Evolutionary conservation across 225 moss, liverwort and hornwort species (phyloP).

Genomic region (Bryum argenteum): DNA sequence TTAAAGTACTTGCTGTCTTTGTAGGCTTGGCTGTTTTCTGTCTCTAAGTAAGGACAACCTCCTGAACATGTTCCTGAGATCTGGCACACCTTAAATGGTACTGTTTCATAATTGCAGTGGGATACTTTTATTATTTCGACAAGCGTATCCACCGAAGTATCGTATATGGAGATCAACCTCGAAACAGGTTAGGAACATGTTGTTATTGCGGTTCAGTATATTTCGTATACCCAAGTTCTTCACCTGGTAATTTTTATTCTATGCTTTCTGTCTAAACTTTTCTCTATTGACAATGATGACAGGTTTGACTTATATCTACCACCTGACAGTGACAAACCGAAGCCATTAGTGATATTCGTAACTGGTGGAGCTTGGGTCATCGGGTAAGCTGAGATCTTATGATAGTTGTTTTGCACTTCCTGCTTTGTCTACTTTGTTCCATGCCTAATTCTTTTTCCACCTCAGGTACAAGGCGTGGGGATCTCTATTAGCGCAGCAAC

Average conservation of each 20-base stretch:
- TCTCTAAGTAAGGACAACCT: not conserved
- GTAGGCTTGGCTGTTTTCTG: not conserved
- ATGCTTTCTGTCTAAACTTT: slow-evolving; percentile 15
- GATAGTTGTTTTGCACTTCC: slow-evolving; percentile 9
- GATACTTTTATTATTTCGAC: slow-evolving; percentile 70
- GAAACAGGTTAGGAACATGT: slow-evolving; percentile 65
- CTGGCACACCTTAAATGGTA: slow-evolving; percentile 10
- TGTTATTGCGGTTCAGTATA: slow-evolving; percentile 9
- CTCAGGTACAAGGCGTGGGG: slow-evolving; percentile 92
- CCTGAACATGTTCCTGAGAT: slow-evolving; percentile 5
- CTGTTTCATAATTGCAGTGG: slow-evolving; percentile 57
- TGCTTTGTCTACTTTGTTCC: slow-evolving; percentile 14
- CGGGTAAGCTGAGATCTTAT: slow-evolving; percentile 46
- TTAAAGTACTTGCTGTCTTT: slow-evolving; percentile 7
- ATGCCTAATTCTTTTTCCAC: slow-evolving; percentile 10
- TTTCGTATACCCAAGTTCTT: not conserved
- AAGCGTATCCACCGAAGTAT: slow-evolving; percentile 70
- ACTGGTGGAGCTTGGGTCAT: slow-evolving; percentile 99
- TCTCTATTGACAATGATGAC: slow-evolving; percentile 35
- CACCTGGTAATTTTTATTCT: slow-evolving; percentile 7
- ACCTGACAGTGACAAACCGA: slow-evolving; percentile 53
- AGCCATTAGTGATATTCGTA: slow-evolving; percentile 83
- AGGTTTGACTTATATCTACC: slow-evolving; percentile 87
- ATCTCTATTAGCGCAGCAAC: slow-evolving; percentile 70
- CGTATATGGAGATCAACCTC: slow-evolving; percentile 73